Conservation (phyloP, 2,329 filamentous ascomycete species). For the Aspergillus transmontanensis region DNA sequence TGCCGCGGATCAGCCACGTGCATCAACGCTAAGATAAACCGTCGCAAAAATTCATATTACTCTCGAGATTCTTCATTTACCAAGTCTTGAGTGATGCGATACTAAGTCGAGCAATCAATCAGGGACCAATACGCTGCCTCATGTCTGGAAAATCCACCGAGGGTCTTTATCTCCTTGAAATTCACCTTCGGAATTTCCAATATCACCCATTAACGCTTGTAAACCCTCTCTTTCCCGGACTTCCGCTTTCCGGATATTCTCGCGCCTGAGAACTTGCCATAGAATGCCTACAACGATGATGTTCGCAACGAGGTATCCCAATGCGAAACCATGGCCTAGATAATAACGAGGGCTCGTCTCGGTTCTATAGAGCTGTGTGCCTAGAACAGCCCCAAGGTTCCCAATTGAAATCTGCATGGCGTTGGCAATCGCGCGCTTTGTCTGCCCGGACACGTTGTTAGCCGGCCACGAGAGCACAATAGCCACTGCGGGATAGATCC, state of each 20-base stretch:
- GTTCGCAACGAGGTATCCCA: conserved; percentile 66
- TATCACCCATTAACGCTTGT: conserved; percentile 39
- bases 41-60: background rate
- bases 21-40: background rate
- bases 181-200: conserved; percentile 53
- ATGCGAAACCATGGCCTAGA: conserved; percentile 67
- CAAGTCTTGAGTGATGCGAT: background rate
- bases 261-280: conserved; percentile 57
- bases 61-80: background rate
- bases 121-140: conserved; percentile 8
- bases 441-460: conserved; percentile 71
- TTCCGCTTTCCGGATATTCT: conserved; percentile 59
- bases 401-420: conserved; percentile 74
- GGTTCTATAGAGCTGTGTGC: conserved; percentile 69
- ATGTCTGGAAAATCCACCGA: conserved; percentile 68
- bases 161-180: conserved; percentile 66
- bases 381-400: conserved; percentile 68
- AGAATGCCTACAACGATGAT: conserved; percentile 56
- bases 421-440: conserved; percentile 68
- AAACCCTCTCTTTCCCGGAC: conserved; percentile 45
- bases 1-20: conserved; percentile 15
- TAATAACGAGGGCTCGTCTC: conserved; percentile 64
- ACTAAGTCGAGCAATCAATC: background rate
- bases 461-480: conserved; percentile 70
- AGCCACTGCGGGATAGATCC: conserved; percentile 67